These are phyloP conservation scores for Chaetomium fimeti DNA, from an alignment of 495 filamentous ascomycete genomes.

Conservation along the genomic window DNA sequence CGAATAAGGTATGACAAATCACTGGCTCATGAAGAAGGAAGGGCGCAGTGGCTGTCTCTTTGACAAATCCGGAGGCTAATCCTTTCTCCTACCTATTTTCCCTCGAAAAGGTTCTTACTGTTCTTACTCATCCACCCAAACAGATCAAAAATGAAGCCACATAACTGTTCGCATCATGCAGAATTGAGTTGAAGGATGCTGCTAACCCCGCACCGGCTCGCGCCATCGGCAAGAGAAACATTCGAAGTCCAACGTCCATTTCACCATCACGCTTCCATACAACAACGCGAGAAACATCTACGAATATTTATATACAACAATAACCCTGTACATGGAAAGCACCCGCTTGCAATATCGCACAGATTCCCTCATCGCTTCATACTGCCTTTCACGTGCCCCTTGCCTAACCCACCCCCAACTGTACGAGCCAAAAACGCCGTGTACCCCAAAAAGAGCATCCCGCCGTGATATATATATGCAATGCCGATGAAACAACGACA, in stretches of 20 bases:
- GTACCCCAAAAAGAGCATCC: conserved; percentile 13
- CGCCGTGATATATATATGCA: conserved; percentile 16
- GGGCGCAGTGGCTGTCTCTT: too few species aligned
- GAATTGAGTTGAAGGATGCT: neutral
- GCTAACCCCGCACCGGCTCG: neutral
- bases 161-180: too few species aligned
- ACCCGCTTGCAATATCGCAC: neutral
- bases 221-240: neutral
- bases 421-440: conserved; percentile 12
- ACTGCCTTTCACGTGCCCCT: neutral
- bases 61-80: too few species aligned
- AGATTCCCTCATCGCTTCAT: conserved; percentile 6
- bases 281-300: neutral
- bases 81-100: too few species aligned
- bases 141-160: too few species aligned
- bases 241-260: neutral
- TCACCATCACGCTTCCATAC: neutral
- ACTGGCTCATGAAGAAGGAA: too few species aligned
- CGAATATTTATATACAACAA: conserved; percentile 14
- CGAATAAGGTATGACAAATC: too few species aligned
- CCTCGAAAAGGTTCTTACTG: too few species aligned
- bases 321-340: neutral
- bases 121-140: too few species aligned
- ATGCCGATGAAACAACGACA: conserved; percentile 9
- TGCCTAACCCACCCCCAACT: neutral